Evolutionary conservation across 169 alveolate species (phyloP), one percentile per base, ranked within the genome.

Genomic region (Cyclospora cayetanensis): DNA sequence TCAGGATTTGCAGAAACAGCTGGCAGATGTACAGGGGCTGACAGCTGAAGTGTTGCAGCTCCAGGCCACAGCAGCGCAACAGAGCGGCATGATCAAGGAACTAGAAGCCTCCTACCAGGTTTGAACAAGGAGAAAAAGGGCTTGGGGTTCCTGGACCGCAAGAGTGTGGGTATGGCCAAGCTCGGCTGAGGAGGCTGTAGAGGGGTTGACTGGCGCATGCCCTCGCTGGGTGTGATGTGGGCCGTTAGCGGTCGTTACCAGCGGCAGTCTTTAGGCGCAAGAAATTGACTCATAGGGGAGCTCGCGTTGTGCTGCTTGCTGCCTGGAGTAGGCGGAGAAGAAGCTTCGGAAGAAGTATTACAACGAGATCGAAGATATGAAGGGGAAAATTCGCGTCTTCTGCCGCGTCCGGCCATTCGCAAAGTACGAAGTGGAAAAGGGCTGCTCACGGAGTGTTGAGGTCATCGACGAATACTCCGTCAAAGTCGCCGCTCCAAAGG

Each of bases 321-420:
- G 34, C 27, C 27, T 55, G n/a, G 70, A 22, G 15, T 52, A 91
- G 94, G 91, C 70, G 29, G 94, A 91, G 82, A 77, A 82, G 63
- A 55, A 41, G 39, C 90, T 85, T n/a, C 68, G 95, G 20, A 93
- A 93, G 89, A 79, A 88, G 34, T 80, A 80, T 53, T 92, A 91
- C 88, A 94, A 94, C 89, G 90, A 93, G 31, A 46, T 95, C 25
- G 97, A 96, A 91, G 98, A 95, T 60, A 93, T 96, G 95, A 96
- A 97, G 74, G 98, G 98, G 1, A 96, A 97, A 87, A 95, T 97
- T 52, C 89, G 97, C 91, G 98, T 97, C 50, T 95, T 94, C 72
- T 96, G 97, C 91, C 95, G 98, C 88, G 95, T 97, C 20, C 93
- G 98, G 70, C 98, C 98, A 3, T 66, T 96, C 77, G 93, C 91